Base-by-base conservation (phyloP, 805 yeast species). In the Sugiyamaella boreocaroliniensis region DNA sequence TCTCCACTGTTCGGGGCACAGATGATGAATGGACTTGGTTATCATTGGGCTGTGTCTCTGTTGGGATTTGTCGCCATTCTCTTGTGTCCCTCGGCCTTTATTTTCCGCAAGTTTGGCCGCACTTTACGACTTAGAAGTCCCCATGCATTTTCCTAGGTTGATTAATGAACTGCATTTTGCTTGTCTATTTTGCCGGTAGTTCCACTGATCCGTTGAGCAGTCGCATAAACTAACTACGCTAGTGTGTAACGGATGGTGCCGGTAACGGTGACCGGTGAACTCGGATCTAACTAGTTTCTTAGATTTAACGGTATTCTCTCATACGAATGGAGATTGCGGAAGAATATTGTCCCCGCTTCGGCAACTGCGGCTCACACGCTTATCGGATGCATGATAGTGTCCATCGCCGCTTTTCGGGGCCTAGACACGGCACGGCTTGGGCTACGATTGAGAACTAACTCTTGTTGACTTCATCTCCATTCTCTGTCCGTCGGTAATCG, bases 1-100 rank as follows among this genome's bases (percentile, higher is more conserved):
- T 83, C 89, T 75, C 96, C 96, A 52, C 73, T 89, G 54, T 89
- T 89, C 70, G 86, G 89, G 1, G 78, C 82, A 18, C 96, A 89
- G 69, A 86, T 89, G 95, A 83, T 85, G 71, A 66, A 76, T 16
- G 81, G 76, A 44, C 72, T 89, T 62, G 81, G 81, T 41, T 79
- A 83, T 58, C 86, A 79, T 61, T 88, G 95, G 95, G 97, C 95
- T 10, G 67, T 74, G 20, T 75, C 81, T 8, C 63, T 82, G 22
- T 65, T 80, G 43, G 86, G 81, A 2, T 76, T 78, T 53, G 51
- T 72, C 15, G 76, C 81, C 0, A 61, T 72, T 11, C 64, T 71
- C 1, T 64, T 79, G 70, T 68, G 77, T 7, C 85, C 85, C 2
- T 76, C 58, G 50, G 76, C 51, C 76, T 81, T 63, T 75, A 68